Evolutionary conservation across 768 basidiomycete species (phyloP), one percentile per base, ranked within the genome.

Genomic region (Tephrocybe sp.): DNA sequence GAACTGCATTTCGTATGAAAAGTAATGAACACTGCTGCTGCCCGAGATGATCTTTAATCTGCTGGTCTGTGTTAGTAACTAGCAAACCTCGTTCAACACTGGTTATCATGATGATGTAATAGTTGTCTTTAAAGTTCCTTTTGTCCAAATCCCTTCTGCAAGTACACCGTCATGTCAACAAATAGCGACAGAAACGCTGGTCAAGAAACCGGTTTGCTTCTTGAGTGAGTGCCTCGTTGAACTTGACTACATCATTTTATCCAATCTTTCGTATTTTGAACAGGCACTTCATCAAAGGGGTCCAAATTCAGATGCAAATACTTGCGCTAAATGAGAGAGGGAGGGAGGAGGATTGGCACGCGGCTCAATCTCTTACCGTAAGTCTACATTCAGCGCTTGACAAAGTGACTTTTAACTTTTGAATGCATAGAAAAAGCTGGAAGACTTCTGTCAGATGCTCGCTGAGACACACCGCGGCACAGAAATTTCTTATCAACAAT

Each of bases 271-370:
- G 7, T 22, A 30, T 11, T 19, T 23, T 31, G 19, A 16, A 24
- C 27, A 57, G 56, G 11, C 29, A 16, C 16, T 39, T 55, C 31
- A 23, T 18, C 7, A 45, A 52, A 37, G 54, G 42, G 9, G 47
- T 57, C 23, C 45, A 39, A n/a, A 11, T 55, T n/a, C 25, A 42
- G 13, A 13, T 47, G 1, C 34, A 38, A 6, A 11, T 53, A 15
- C 24, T 22, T 23, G 19, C 45, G 5, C 9, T 56, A 6, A 21
- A 42, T 5, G 31, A 4, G 16, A 30, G 24, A n/a, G 54, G 37
- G 3, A 48, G 48, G 13, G 23, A 18, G 4, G 45, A 53, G 23
- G 40, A 55, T 29, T 34, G 45, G 37, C 23, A 30, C 3, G 33
- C 7, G 1, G 24, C 25, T 21, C 52, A 40, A 16, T 24, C 41